Percentiles rank a stretch among this genome's conserved stretches.
Evolutionary conservation across 2,329 filamentous ascomycete genomes (phyloP).

Genomic region (Verticillium longisporum): DNA sequence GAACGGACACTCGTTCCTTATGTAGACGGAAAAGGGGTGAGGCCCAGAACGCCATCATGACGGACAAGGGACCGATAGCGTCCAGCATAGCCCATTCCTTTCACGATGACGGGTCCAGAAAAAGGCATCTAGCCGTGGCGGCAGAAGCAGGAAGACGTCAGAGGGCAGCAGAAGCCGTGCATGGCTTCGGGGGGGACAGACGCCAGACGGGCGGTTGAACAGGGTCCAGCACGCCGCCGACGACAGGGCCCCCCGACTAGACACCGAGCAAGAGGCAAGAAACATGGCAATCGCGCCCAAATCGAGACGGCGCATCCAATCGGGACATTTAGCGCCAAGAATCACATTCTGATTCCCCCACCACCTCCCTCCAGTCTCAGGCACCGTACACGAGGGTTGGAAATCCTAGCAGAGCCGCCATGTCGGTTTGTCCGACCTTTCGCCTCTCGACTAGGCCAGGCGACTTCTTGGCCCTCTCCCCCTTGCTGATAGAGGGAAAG

Average conservation of each 20-base stretch:
- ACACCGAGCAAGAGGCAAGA: not conserved
- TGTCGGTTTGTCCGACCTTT: not conserved
- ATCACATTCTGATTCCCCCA: not conserved
- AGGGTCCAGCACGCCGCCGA: not conserved
- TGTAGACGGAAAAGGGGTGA: not conserved
- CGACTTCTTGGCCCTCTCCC: not conserved
- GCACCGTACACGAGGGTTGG: not conserved
- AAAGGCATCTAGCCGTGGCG: not conserved
- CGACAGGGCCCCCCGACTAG: not conserved
- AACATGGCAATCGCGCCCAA: not conserved
- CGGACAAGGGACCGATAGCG: not conserved
- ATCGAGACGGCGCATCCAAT: not conserved
- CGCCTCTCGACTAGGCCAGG: not conserved
- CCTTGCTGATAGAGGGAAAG: not conserved
- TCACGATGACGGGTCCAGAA: not conserved
- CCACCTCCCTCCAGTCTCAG: not conserved
- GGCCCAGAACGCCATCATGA: not conserved
- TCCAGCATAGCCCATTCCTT: not conserved
- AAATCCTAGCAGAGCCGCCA: not conserved
- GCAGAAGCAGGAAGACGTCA: not conserved
- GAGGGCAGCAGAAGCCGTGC: not conserved
- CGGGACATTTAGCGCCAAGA: not conserved
- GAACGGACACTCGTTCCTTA: not conserved
- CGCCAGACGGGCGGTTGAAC: not conserved
- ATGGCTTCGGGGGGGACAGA: not conserved